Conservation (phyloP, 805 yeast species). For the Zygoascus ofunaensis region DNA sequence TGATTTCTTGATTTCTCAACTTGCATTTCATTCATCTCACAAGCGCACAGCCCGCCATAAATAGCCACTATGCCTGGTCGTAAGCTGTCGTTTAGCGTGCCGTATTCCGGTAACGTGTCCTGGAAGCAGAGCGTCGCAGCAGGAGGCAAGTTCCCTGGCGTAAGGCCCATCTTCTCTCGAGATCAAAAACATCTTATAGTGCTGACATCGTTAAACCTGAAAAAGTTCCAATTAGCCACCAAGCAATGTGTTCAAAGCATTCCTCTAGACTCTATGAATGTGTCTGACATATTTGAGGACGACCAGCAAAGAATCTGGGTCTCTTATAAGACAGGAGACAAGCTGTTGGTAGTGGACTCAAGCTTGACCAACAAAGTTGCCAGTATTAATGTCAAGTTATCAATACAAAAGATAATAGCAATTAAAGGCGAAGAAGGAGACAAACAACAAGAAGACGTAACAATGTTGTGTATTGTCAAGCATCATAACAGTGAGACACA, state of each 20-base stretch:
- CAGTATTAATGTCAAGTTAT: conserved; percentile 10
- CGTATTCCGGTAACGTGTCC: conserved; percentile 8
- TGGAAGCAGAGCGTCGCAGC: conserved; percentile 26
- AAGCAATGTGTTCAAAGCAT: conserved; percentile 28
- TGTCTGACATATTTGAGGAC: conserved; percentile 26
- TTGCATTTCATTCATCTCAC: too few species aligned
- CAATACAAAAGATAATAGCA: conserved; percentile 14
- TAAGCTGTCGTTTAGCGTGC: conserved; percentile 1
- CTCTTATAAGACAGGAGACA: conserved; percentile 20
- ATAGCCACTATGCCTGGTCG: not conserved
- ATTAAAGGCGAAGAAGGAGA: conserved; percentile 5
- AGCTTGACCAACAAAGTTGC: not conserved
- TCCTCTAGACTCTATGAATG: conserved; percentile 26
- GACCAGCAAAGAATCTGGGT: conserved; percentile 24
- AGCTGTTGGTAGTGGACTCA: conserved; percentile 18
- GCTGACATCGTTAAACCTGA: conserved; percentile 30
- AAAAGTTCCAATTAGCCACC: conserved; percentile 30
- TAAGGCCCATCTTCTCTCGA: conserved; percentile 29
- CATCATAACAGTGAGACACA: not conserved
- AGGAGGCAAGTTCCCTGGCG: conserved; percentile 31
- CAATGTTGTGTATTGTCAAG: not conserved
- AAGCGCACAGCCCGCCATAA: too few species aligned
- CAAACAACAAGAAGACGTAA: too few species aligned
- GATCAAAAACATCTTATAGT: conserved; percentile 28
- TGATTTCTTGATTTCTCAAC: too few species aligned